A percentile compares a stretch with the other conserved stretches of the same genome.
Evolutionary conservation across 768 basidiomycete species (phyloP).

Genomic region (Rickenella mellea): DNA sequence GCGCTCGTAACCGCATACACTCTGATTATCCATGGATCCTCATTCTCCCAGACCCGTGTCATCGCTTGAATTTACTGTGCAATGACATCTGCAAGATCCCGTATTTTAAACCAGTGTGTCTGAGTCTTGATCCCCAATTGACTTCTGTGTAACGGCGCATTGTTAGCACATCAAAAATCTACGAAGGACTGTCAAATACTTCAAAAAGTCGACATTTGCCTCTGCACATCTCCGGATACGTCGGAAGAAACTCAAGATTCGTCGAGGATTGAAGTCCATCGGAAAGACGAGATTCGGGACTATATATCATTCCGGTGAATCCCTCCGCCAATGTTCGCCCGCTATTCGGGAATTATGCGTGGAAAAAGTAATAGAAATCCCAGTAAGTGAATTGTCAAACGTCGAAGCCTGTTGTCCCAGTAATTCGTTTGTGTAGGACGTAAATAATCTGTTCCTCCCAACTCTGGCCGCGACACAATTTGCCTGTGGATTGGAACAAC

Average conservation of each 20-base stretch:
- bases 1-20: slow-evolving; percentile 4
- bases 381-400: too few species aligned
- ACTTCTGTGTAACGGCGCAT: background rate
- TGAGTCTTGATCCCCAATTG: background rate
- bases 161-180: slow-evolving; percentile 4
- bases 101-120: slow-evolving; percentile 6
- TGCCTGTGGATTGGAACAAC: slow-evolving; percentile 4
- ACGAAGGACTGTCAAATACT: slow-evolving; percentile 5
- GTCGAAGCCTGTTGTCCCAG: too few species aligned
- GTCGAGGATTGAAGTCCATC: slow-evolving; percentile 8
- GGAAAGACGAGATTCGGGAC: slow-evolving; percentile 16
- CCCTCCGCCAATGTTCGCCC: slow-evolving; percentile 9
- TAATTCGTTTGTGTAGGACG: background rate
- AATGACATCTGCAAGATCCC: slow-evolving; percentile 10
- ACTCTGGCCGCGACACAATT: background rate
- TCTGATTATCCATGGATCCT: slow-evolving; percentile 9
- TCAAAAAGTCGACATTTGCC: slow-evolving; percentile 8
- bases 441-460: slow-evolving; percentile 1
- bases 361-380: too few species aligned
- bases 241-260: slow-evolving; percentile 3
- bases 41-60: slow-evolving; percentile 12
- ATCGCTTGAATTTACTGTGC: slow-evolving; percentile 8
- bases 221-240: slow-evolving; percentile 8
- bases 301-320: slow-evolving; percentile 10
- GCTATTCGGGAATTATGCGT: slow-evolving; percentile 8